Base-by-base conservation (phyloP, 768 basidiomycete genomes). In the Suillus subaureus region DNA sequence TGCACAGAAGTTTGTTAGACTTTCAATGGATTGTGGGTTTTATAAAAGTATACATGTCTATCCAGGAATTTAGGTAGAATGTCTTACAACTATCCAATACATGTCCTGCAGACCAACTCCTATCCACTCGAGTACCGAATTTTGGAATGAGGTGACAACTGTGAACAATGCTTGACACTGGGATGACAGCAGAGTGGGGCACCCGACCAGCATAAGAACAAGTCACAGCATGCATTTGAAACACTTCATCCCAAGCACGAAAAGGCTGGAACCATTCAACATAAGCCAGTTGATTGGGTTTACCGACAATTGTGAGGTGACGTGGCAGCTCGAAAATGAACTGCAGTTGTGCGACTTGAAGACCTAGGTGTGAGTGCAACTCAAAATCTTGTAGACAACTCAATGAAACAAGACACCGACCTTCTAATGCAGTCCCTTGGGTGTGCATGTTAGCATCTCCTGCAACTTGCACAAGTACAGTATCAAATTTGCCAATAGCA, bases 221-320 rank as follows among this genome's bases (percentile, higher is more conserved):
- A 2, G 43, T n/a, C 6, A 45, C 43, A 9, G 43, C 21, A 4
- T 45, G 43, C 21, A 45, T 45, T 2, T 11, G 8, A 45, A 45
- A 45, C 7, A 45, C 6, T 45, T 45, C 21, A 3, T 45, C 43
- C 11, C 21, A 15, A 1, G 8, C 43, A 45, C 43, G 1, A 45
- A 45, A 45, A 2, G 43, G 43, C 8, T 45, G 43, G 47, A 70
- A 75, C 70, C 71, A 74, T 23, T 75, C 71, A 37, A 75, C 63
- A 63, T 75, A 76, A 1, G 73, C 70, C 8, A 74, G 62, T 2
- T n/a, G 43, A 45, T n/a, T 9, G 2, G 65, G 68, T 21, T 62
- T 64, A 3, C 64, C 28, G 18, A 43, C 52, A 9, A 61, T 7
- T 11, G 55, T 68, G 12, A 66, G 42, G n/a, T 63, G 33, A 3